Evolutionary conservation across 1,139 yeast genomes (phyloP).

Genomic region (Kodamaea sp.): DNA sequence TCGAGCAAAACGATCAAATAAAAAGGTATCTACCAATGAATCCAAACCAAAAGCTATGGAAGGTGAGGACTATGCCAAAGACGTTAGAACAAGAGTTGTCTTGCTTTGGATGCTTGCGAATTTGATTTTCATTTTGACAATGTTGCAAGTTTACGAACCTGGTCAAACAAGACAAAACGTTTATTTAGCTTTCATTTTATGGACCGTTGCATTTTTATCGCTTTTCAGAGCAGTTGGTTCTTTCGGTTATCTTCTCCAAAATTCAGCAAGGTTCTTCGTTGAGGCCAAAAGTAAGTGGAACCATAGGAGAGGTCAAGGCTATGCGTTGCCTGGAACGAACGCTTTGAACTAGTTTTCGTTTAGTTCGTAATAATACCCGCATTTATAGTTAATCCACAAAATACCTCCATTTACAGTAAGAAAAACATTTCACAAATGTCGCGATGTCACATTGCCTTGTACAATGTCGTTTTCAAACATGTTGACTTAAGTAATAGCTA

Average conservation of each 20-base stretch:
- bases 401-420: no score
- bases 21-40: slow-evolving; percentile 54
- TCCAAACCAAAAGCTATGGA: slow-evolving; percentile 30
- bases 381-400: no score
- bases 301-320: slow-evolving; percentile 40
- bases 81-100: slow-evolving; percentile 92
- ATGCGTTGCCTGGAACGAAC: slow-evolving; percentile 36
- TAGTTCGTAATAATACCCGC: no score
- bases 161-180: slow-evolving; percentile 60
- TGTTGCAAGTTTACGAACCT: slow-evolving; percentile 76
- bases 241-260: slow-evolving; percentile 56
- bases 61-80: slow-evolving; percentile 90
- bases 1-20: slow-evolving; percentile 66
- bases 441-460: background rate
- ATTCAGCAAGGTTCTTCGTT: slow-evolving; percentile 40
- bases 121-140: slow-evolving; percentile 76
- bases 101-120: slow-evolving; percentile 86
- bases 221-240: slow-evolving; percentile 81
- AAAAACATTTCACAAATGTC: slow-evolving; percentile 1
- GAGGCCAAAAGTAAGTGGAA: slow-evolving; percentile 46
- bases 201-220: slow-evolving; percentile 88
- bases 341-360: slow-evolving; percentile 30
- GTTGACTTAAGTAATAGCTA: no score
- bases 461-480: no score
- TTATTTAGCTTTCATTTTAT: slow-evolving; percentile 78